A percentile compares a stretch with the other conserved stretches of the same genome.
Evolutionary conservation across 2,329 filamentous ascomycete species (phyloP).

Genomic region (Elsinoe necatrix): DNA sequence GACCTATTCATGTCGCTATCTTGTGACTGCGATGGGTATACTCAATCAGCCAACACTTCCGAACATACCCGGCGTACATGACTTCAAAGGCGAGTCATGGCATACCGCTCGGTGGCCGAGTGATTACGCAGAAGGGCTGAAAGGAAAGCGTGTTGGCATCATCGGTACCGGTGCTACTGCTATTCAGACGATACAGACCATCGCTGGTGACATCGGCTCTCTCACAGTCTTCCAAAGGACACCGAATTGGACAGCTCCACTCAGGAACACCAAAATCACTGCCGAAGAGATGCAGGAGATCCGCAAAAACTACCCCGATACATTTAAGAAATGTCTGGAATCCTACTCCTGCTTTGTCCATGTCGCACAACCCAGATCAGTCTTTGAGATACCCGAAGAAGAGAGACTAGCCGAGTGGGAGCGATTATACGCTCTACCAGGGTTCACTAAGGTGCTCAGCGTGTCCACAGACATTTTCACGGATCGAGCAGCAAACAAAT

Average conservation of each 20-base stretch:
- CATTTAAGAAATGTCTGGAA: background rate
- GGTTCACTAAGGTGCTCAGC: constrained; percentile 9
- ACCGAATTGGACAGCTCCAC: constrained; percentile 42
- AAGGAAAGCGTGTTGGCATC: constrained; percentile 51
- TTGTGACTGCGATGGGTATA: constrained; percentile 37
- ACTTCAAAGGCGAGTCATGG: constrained; percentile 26
- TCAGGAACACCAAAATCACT: constrained; percentile 41
- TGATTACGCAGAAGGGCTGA: constrained; percentile 43
- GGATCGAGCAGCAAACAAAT: constrained; percentile 29
- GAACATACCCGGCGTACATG: constrained; percentile 26
- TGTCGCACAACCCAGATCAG: background rate
- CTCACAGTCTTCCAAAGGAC: constrained; percentile 57
- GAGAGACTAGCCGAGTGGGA: background rate
- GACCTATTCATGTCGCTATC: constrained; percentile 29
- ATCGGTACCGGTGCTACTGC: constrained; percentile 59
- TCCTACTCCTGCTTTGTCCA: background rate
- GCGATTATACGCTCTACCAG: background rate
- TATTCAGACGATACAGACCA: constrained; percentile 56
- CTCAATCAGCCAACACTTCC: constrained; percentile 26
- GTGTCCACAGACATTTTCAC: constrained; percentile 27
- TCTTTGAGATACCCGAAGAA: background rate
- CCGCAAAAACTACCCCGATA: constrained; percentile 27
- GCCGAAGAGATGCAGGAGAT: constrained; percentile 37
- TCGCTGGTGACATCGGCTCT: constrained; percentile 46
- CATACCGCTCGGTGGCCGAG: constrained; percentile 47